These are phyloP conservation scores for Diaporthe sp. DNA, from an alignment of 2,329 filamentous ascomycete genomes.

Conservation along the genomic window DNA sequence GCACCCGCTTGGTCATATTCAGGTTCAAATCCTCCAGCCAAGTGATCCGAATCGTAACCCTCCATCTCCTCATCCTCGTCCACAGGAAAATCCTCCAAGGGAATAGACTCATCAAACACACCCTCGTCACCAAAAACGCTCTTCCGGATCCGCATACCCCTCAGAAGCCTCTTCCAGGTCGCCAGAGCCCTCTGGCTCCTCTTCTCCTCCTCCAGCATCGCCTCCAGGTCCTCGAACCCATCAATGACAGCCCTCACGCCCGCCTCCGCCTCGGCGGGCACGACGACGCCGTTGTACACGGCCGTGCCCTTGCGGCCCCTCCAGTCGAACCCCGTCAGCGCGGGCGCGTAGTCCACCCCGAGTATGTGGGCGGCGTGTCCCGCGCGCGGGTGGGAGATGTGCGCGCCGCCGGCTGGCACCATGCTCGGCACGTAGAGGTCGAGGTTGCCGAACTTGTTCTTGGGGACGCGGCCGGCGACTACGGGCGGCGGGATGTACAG, in stretches of 20 bases:
- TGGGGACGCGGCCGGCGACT: conserved; percentile 80
- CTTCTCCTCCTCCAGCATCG: conserved; percentile 73
- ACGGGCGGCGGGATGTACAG: conserved; percentile 83
- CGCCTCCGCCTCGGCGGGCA: conserved; percentile 78
- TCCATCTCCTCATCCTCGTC: conserved; percentile 58
- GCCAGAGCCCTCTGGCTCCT: conserved; percentile 72
- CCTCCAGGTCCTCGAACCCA: conserved; percentile 75
- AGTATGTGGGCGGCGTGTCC: conserved; percentile 80
- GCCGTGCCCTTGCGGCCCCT: conserved; percentile 88
- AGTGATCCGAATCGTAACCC: conserved; percentile 47
- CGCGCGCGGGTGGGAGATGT: conserved; percentile 74
- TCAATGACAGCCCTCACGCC: conserved; percentile 78
- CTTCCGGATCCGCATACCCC: conserved; percentile 81
- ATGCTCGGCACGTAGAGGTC: conserved; percentile 94
- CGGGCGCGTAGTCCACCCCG: conserved; percentile 88
- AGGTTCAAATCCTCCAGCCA: conserved; percentile 30
- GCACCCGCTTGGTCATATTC: neutral
- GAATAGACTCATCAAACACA: conserved; percentile 34
- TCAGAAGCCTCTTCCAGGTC: conserved; percentile 82
- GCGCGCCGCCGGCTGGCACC: conserved; percentile 84
- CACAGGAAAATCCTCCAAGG: conserved; percentile 42
- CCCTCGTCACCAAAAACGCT: conserved; percentile 66
- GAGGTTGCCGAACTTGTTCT: conserved; percentile 94
- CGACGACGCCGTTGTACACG: conserved; percentile 81
- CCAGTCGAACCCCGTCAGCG: conserved; percentile 91